Conservation (phyloP, 2,329 filamentous ascomycete genomes). For the Tolypocladium tropicale region DNA sequence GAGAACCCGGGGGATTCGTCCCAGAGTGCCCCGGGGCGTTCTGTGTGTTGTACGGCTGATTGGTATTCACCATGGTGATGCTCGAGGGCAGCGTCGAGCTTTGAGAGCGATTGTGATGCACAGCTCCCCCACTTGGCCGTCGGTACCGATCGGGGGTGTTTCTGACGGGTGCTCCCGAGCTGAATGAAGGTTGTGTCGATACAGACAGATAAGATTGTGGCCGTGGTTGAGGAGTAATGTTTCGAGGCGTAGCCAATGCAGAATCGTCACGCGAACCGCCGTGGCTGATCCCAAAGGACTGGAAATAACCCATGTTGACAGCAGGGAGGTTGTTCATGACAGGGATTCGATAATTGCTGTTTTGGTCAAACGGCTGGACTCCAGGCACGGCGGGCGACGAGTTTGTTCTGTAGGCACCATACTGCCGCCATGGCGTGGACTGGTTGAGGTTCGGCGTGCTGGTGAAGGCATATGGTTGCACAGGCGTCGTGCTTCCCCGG, state of each 20-base stretch:
- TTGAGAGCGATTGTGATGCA: conserved; percentile 26
- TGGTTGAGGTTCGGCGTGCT: conserved; percentile 56
- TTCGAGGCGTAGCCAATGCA: conserved; percentile 30
- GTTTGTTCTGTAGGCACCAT: conserved; percentile 35
- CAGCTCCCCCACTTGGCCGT: conserved; percentile 41
- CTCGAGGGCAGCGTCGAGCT: conserved; percentile 20
- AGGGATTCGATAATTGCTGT: conserved; percentile 9
- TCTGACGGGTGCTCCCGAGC: conserved; percentile 26
- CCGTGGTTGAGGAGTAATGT: conserved; percentile 26
- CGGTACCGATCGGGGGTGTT: conserved; percentile 69
- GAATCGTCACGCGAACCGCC: conserved; percentile 44
- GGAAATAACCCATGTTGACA: conserved; percentile 28
- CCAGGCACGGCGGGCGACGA: conserved; percentile 33
- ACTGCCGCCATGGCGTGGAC: conserved; percentile 40
- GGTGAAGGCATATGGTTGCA: conserved; percentile 70
- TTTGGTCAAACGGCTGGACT: conserved; percentile 13
- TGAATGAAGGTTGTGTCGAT: conserved; percentile 37
- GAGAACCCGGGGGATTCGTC: conserved; percentile 39
- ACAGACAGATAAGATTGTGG: conserved; percentile 33
- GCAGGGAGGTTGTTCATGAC: conserved; percentile 26
- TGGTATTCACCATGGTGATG: conserved; percentile 14
- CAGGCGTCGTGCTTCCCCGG: conserved; percentile 45
- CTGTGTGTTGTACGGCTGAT: conserved; percentile 18
- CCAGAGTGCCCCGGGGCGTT: conserved; percentile 20
- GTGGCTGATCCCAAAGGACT: conserved; percentile 22